A percentile compares a stretch with the other conserved stretches of the same genome.
Evolutionary conservation across 768 basidiomycete species (phyloP).

Genomic region (Agrocybe chaxingu): DNA sequence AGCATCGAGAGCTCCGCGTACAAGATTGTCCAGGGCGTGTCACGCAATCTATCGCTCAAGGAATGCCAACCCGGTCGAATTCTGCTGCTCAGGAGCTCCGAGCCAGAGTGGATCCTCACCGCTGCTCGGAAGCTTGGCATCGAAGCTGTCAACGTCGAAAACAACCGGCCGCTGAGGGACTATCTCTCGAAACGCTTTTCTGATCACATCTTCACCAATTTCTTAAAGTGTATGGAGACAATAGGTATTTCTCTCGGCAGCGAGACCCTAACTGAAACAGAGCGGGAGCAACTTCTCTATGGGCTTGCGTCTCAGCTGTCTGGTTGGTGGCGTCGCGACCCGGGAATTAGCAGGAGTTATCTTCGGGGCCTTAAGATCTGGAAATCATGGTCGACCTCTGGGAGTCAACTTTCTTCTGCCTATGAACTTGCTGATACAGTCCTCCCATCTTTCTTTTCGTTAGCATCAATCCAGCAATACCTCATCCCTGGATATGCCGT

Average conservation of each 20-base stretch:
- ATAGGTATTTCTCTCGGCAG: not conserved
- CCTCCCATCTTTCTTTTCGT: conserved; percentile 2
- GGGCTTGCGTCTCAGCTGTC: not conserved
- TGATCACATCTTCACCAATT: not conserved
- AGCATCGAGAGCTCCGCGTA: not conserved
- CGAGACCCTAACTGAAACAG: not conserved
- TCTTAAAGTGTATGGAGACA: conserved; percentile 5
- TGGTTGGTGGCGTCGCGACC: not conserved
- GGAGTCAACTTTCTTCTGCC: not conserved
- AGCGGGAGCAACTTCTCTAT: not conserved
- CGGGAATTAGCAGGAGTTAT: not conserved
- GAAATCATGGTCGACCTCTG: not conserved
- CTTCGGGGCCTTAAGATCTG: conserved; percentile 8
- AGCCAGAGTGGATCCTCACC: not conserved
- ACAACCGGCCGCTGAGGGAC: not conserved
- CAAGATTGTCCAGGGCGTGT: not conserved
- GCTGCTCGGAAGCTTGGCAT: conserved; percentile 3
- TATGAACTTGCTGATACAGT: not conserved
- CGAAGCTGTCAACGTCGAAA: not conserved
- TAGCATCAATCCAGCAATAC: not conserved
- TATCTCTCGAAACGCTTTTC: conserved; percentile 5
- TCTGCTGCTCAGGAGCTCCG: not conserved
- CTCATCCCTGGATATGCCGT: conserved; percentile 1
- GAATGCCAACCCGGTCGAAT: conserved; percentile 6
- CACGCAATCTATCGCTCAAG: not conserved